Conservation (phyloP, 2,329 filamentous ascomycete genomes). For the Ustulina deusta region DNA sequence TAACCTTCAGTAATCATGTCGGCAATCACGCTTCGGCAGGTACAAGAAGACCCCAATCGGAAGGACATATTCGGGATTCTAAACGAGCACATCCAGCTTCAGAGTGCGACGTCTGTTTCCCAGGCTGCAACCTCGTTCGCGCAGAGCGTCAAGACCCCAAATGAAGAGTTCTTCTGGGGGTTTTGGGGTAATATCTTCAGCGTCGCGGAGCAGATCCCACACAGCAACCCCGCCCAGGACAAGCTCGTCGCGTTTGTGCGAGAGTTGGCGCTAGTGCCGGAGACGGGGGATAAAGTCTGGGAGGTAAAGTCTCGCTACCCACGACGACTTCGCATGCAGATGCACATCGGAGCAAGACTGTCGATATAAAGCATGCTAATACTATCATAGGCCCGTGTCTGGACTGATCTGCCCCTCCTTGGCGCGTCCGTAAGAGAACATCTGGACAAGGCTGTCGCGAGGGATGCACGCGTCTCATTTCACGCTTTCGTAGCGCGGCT, state of each 20-base stretch:
- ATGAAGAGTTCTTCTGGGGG: slow-evolving; percentile 44
- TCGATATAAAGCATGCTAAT: not conserved
- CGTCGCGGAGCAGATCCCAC: slow-evolving; percentile 45
- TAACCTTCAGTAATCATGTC: slow-evolving; percentile 12
- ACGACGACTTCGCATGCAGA: not conserved
- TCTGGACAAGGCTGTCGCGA: slow-evolving; percentile 29
- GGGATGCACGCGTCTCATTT: slow-evolving; percentile 42
- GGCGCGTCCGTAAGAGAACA: slow-evolving; percentile 41
- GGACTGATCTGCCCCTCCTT: slow-evolving; percentile 47
- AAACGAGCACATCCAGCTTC: slow-evolving; percentile 39
- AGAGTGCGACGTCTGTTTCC: slow-evolving; percentile 28
- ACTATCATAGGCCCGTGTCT: slow-evolving; percentile 40
- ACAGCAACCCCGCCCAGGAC: slow-evolving; percentile 46
- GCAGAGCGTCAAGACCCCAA: slow-evolving; percentile 28
- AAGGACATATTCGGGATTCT: slow-evolving; percentile 43
- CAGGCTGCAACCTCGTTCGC: slow-evolving; percentile 41
- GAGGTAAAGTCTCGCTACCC: slow-evolving; percentile 39
- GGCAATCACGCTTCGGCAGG: slow-evolving; percentile 29
- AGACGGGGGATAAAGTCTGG: slow-evolving; percentile 45
- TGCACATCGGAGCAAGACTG: not conserved
- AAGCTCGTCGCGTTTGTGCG: slow-evolving; percentile 45
- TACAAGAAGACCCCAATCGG: slow-evolving; percentile 20
- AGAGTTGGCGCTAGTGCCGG: slow-evolving; percentile 46
- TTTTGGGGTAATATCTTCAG: slow-evolving; percentile 45
- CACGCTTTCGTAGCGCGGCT: slow-evolving; percentile 49